Evolutionary conservation across 768 basidiomycete species (phyloP).

Genomic region (Agrocybe chaxingu): DNA sequence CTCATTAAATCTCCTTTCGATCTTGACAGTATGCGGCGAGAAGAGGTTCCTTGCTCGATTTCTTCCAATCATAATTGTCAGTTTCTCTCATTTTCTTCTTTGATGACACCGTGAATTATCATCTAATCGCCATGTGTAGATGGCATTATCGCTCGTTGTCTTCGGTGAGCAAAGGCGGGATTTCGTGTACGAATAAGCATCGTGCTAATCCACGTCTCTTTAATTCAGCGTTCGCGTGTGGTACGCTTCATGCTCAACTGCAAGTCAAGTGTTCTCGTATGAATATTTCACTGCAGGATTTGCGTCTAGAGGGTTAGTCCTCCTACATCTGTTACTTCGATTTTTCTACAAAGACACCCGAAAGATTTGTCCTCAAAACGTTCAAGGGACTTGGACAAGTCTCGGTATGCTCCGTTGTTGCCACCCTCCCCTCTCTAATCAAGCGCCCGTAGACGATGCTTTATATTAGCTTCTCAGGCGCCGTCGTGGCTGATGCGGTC

Average conservation of each 20-base stretch:
- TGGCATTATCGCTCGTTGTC: slow-evolving; percentile 6
- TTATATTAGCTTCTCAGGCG: slow-evolving; percentile 19
- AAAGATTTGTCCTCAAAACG: slow-evolving; percentile 10
- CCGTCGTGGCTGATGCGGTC: slow-evolving; percentile 17
- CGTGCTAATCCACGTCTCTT: too few species aligned
- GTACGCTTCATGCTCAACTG: background rate
- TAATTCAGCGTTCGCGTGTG: too few species aligned
- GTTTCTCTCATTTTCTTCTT: background rate
- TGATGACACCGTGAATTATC: background rate
- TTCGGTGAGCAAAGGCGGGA: slow-evolving; percentile 4
- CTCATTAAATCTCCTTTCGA: background rate
- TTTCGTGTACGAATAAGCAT: background rate
- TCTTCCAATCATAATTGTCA: slow-evolving; percentile 16
- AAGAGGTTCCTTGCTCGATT: slow-evolving; percentile 6
- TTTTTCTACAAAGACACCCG: background rate
- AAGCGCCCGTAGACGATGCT: slow-evolving; percentile 5
- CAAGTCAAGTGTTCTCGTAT: background rate
- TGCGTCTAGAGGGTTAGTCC: slow-evolving; percentile 8
- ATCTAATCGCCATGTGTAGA: background rate
- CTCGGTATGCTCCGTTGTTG: slow-evolving; percentile 5
- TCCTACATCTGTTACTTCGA: background rate
- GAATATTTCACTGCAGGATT: background rate
- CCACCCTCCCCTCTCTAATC: background rate
- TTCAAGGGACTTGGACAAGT: slow-evolving; percentile 7
- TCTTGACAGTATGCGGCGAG: slow-evolving; percentile 15